Evolutionary conservation across 2,329 filamentous ascomycete species (phyloP).

Genomic region (Paecilomyces niveus): DNA sequence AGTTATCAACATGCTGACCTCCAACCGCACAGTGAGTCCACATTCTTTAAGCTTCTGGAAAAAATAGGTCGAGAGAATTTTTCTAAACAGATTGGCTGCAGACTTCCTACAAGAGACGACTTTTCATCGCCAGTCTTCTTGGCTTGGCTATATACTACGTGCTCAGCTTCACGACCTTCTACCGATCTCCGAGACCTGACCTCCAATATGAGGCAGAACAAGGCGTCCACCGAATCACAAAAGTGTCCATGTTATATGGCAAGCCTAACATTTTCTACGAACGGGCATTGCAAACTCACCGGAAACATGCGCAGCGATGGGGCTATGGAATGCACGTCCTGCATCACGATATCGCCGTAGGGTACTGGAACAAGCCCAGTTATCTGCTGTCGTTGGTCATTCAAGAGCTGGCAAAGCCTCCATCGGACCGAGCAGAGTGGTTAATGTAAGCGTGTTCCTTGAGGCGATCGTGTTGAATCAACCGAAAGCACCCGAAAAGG

Average conservation of each 20-base stretch:
- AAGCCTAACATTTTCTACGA: constrained; percentile 25
- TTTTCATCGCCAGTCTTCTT: neutral
- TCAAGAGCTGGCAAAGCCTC: constrained; percentile 24
- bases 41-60: neutral
- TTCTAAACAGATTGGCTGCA: neutral
- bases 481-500: no score
- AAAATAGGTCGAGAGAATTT: neutral
- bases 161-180: neutral
- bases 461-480: neutral
- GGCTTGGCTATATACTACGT: neutral
- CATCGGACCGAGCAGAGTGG: constrained; percentile 25
- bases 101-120: neutral
- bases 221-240: constrained; percentile 13
- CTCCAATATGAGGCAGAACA: neutral
- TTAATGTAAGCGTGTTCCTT: constrained; percentile 19
- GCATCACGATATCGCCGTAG: constrained; percentile 21
- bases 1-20: neutral
- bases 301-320: constrained; percentile 24
- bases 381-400: constrained; percentile 24
- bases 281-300: constrained; percentile 27
- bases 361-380: constrained; percentile 29
- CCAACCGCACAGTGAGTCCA: neutral
- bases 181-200: neutral
- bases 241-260: constrained; percentile 29
- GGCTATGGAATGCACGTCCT: constrained; percentile 31